Percentiles rank a stretch among this genome's conserved stretches.
Conservation (phyloP, 2,329 filamentous ascomycete species). For the Thielaviopsis ethacetica region DNA sequence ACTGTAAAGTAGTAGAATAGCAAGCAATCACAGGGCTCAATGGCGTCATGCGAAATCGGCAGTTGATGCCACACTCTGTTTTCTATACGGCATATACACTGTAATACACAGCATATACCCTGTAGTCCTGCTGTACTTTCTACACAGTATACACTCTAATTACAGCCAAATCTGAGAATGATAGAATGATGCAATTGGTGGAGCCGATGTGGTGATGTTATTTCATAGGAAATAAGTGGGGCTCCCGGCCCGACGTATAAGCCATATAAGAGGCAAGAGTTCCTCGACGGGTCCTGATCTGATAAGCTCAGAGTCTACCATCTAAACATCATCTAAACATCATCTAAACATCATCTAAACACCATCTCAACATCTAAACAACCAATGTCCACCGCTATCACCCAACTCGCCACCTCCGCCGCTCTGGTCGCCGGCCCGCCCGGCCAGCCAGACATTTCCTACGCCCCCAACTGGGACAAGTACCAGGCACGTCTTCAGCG, state of each 20-base stretch:
- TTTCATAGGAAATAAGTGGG: not conserved
- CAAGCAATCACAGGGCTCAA: not conserved
- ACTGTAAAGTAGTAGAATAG: not conserved
- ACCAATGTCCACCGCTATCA: not conserved
- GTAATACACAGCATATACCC: too few relatives aligned
- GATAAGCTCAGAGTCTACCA: too few relatives aligned
- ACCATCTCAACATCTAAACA: too few relatives aligned
- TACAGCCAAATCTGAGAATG: not conserved
- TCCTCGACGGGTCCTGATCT: too few relatives aligned
- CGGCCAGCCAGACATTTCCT: constrained; percentile 12
- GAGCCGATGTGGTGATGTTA: not conserved
- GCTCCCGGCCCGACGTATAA: not conserved
- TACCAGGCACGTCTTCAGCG: constrained; percentile 8
- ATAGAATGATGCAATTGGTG: constrained; percentile 6
- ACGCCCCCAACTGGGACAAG: constrained; percentile 11
- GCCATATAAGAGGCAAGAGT: not conserved
- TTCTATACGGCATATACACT: too few relatives aligned
- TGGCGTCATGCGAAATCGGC: not conserved
- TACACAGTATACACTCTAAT: too few relatives aligned
- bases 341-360: too few relatives aligned
- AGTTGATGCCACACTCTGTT: not conserved
- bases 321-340: too few relatives aligned
- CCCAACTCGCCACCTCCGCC: constrained; percentile 11
- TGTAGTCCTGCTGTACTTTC: too few relatives aligned
- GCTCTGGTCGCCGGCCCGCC: constrained; percentile 9